A percentile compares a stretch with the other conserved stretches of the same genome.
Evolutionary conservation across 1,284 basidiomycete genomes (phyloP).

Genomic region (Kalmanozyma brasiliensis): DNA sequence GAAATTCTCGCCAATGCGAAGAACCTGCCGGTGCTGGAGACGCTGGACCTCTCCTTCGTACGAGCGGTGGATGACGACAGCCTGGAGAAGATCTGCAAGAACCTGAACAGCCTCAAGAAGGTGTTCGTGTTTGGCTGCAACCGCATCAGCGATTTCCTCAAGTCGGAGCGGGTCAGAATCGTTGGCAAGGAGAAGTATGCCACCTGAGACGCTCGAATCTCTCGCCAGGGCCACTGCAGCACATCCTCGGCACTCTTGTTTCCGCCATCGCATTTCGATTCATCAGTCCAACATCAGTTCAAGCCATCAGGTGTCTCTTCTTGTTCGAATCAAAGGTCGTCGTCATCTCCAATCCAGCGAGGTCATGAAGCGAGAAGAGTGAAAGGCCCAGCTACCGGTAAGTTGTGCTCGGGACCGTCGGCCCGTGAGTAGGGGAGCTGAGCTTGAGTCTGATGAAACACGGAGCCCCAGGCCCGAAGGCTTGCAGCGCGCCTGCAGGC

Average conservation of each 20-base stretch:
- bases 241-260: no score
- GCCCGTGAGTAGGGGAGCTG: conserved; percentile 6
- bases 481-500: conserved; percentile 17
- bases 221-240: no score
- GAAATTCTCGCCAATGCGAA: conserved; percentile 69
- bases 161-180: conserved; percentile 52
- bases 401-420: conserved; percentile 5
- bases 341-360: neutral
- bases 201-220: no score
- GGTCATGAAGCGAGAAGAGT: no score
- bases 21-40: conserved; percentile 70
- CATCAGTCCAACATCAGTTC: no score
- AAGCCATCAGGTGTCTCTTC: no score
- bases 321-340: no score
- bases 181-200: conserved; percentile 60
- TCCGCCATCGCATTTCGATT: no score
- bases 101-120: conserved; percentile 49
- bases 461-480: conserved; percentile 15
- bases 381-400: no score
- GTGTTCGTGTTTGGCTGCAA: conserved; percentile 68
- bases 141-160: conserved; percentile 52
- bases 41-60: conserved; percentile 88
- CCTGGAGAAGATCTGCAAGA: conserved; percentile 75
- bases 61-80: conserved; percentile 84
- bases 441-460: conserved; percentile 2